Conservation (phyloP, 768 basidiomycete genomes). For the Dictyophora rubrovolvata region DNA sequence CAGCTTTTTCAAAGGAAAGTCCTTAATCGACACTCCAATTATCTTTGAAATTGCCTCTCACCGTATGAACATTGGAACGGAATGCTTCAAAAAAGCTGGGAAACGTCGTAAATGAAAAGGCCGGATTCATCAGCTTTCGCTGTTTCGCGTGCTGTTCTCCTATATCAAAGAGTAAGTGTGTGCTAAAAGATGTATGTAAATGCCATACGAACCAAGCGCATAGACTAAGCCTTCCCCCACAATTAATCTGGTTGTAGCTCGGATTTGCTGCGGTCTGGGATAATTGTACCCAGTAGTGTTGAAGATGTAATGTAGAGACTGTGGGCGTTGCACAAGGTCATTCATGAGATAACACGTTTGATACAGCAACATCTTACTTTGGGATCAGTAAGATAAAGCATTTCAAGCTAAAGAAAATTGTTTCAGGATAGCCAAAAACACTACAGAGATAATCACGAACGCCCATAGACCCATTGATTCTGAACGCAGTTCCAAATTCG, state of each 20-base stretch:
- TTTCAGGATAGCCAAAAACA: not conserved
- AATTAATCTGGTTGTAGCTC: not conserved
- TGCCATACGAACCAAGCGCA: not conserved
- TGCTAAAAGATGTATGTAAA: not conserved
- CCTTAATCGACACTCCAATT: not conserved
- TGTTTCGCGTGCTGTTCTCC: not conserved
- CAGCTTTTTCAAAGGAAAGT: not conserved
- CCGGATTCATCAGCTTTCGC: not conserved
- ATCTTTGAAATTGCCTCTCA: not conserved
- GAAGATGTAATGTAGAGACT: conserved; percentile 1
- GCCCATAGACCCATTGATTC: not conserved
- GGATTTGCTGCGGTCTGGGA: not conserved
- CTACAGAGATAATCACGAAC: not conserved
- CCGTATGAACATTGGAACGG: not conserved
- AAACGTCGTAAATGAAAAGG: not conserved
- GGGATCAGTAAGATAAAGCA: not conserved
- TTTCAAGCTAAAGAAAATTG: not conserved
- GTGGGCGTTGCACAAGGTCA: not conserved
- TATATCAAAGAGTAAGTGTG: not conserved
- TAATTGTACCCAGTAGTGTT: not conserved
- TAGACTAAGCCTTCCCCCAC: not conserved
- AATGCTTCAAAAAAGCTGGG: not conserved
- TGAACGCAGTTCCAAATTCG: not conserved
- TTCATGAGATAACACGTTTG: not conserved
- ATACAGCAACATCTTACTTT: not conserved